Evolutionary conservation across 2,329 filamentous ascomycete species (phyloP), one percentile per base, ranked within the genome.

Genomic region (Pseudogymnoascus sp.): DNA sequence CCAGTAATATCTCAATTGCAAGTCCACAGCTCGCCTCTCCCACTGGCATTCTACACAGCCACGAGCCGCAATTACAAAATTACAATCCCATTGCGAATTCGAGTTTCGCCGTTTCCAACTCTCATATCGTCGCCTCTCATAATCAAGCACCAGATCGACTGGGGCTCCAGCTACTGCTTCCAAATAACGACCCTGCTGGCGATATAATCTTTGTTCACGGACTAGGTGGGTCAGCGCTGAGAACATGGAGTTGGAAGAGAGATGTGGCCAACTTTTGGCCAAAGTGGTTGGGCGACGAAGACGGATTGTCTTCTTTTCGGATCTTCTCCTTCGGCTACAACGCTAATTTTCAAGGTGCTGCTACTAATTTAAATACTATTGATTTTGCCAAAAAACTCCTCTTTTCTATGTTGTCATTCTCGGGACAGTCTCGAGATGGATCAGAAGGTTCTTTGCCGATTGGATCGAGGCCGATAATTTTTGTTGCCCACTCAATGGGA

Each of bases 131-230:
- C 21, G 1, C 45, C 23, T 51, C 45, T 10, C 45, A 51, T 25
- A 51, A 28, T 28, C 2, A 51, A 19, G 4, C 21, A 1, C 21
- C 23, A 7, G 45, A 51, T 28, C 13, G 1, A 4, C 7, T 51
- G 6, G 45, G 45, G 6, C 45, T 51, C 1, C 45, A 51, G 45
- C 21, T 45, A 11, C 41, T 45, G 7, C 10, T 14, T 48, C 11
- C 5, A 3, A 25, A 25, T 48, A 11, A 14, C 21, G 41, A 45
- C 1, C 65, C 64, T 1, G 19, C 60, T 7, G 23, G 70, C 6
- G 73, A 75, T 62, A 67, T 74, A 6, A 71, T 79, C 14, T 79
- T 79, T 64, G 69, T 79, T 2, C 77, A 79, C 66, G 77, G 77
- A 0, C 71, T 79, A 1, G 75, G 75, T 6, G 77, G 77, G 1